These are phyloP conservation scores for Debaryomyces castellii DNA, from an alignment of 805 yeast species.

Conservation along the genomic window DNA sequence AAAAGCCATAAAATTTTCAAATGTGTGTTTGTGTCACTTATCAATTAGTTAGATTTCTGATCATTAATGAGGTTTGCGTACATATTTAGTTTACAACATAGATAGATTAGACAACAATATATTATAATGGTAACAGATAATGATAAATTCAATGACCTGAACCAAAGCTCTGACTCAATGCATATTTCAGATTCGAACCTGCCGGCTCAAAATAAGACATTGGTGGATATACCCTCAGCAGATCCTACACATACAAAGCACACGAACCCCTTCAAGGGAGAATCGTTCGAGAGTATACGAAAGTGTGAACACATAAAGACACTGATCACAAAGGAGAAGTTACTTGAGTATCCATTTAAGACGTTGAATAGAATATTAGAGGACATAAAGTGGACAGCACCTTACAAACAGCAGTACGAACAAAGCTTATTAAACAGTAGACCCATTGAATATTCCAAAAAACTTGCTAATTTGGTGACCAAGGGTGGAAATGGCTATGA, in stretches of 20 bases:
- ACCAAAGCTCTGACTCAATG: neutral
- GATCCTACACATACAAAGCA: neutral
- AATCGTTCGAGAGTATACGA: neutral
- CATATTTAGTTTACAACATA: neutral
- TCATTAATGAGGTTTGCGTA: neutral
- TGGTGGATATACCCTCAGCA: neutral
- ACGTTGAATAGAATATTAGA: conserved; percentile 68
- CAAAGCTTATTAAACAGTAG: conserved; percentile 25
- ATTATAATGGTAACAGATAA: neutral
- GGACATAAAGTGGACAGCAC: conserved; percentile 47
- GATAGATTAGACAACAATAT: neutral
- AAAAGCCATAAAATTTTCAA: neutral
- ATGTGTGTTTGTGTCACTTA: neutral
- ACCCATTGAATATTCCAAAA: conserved; percentile 39
- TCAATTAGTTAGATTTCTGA: neutral
- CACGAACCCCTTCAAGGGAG: conserved; percentile 2
- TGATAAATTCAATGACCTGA: neutral
- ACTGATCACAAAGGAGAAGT: conserved; percentile 7
- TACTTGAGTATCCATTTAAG: conserved; percentile 44
- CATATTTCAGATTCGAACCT: neutral
- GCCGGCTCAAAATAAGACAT: neutral
- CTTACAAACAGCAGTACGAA: conserved; percentile 11
- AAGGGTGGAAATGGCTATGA: conserved; percentile 11
- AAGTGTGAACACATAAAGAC: conserved; percentile 6
- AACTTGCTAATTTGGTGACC: conserved; percentile 13